A percentile compares a stretch with the other conserved stretches of the same genome.
Evolutionary conservation across 2,329 filamentous ascomycete species (phyloP).

Genomic region (Alternaria infectoria): DNA sequence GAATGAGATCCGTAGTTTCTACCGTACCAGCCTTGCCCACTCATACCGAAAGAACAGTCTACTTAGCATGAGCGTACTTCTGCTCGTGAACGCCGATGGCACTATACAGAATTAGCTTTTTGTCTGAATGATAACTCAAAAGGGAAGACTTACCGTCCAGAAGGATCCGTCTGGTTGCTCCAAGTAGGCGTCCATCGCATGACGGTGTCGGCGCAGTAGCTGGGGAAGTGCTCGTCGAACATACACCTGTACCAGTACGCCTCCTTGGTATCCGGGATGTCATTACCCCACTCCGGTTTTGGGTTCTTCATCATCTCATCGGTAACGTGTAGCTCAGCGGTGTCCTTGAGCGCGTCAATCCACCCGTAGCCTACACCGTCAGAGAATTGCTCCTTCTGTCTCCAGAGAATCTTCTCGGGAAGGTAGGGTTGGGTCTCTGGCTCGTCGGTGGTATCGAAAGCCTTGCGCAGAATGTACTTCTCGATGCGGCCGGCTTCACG

Average conservation of each 20-base stretch:
- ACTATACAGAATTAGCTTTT: constrained; percentile 26
- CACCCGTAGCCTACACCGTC: constrained; percentile 98
- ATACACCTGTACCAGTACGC: constrained; percentile 97
- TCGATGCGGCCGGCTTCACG: constrained; percentile 80
- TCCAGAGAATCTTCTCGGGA: constrained; percentile 94
- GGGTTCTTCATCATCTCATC: constrained; percentile 99
- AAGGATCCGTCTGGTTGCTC: constrained; percentile 95
- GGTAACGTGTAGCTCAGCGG: constrained; percentile 84
- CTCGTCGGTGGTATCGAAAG: constrained; percentile 91
- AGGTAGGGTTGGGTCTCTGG: constrained; percentile 83
- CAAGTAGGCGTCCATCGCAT: constrained; percentile 97
- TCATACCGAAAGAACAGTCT: background rate
- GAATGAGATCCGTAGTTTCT: constrained; percentile 1
- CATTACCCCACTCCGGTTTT: constrained; percentile 91
- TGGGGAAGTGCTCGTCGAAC: constrained; percentile 99
- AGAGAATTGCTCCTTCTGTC: constrained; percentile 99
- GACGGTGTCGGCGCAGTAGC: constrained; percentile 88
- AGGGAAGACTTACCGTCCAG: constrained; percentile 71
- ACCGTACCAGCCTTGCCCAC: background rate
- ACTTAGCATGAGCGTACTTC: constrained; percentile 39
- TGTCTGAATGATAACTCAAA: background rate
- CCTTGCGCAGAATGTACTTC: constrained; percentile 98
- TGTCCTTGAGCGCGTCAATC: constrained; percentile 97
- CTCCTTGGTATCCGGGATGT: constrained; percentile 96
- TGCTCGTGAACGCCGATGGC: constrained; percentile 45